These are phyloP conservation scores for Wickerhamomyces subpelliculosus DNA, from an alignment of 805 yeast genomes.

Conservation along the genomic window DNA sequence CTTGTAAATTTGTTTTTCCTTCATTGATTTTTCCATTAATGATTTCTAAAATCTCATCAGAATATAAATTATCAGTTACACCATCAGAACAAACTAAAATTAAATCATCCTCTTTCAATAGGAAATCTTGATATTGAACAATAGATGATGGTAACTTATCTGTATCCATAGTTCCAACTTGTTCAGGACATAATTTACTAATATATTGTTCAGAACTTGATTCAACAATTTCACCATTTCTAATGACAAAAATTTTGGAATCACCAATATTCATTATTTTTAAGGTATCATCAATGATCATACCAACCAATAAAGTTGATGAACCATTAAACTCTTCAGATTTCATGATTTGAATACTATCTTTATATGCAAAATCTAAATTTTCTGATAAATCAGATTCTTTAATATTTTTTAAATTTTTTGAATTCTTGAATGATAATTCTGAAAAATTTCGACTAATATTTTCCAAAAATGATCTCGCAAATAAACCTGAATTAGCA, in stretches of 20 bases:
- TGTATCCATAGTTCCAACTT: conserved; percentile 45
- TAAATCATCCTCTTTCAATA: conserved; percentile 34
- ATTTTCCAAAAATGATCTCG: conserved; percentile 45
- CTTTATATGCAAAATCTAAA: conserved; percentile 40
- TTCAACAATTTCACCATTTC: conserved; percentile 36
- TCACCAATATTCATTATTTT: conserved; percentile 48
- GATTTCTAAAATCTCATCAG: conserved; percentile 36
- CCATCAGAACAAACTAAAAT: conserved; percentile 47
- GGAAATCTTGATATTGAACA: conserved; percentile 38
- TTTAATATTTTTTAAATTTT: conserved; percentile 32
- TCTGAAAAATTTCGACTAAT: conserved; percentile 31
- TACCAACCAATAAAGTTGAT: conserved; percentile 40
- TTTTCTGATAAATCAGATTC: conserved; percentile 35
- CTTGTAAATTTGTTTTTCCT: conserved; percentile 26
- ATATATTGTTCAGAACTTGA: conserved; percentile 42
- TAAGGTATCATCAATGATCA: conserved; percentile 40
- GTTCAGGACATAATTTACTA: conserved; percentile 42
- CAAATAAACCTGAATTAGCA: conserved; percentile 44
- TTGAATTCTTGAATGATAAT: conserved; percentile 15
- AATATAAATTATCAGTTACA: conserved; percentile 44
- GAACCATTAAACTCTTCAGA: conserved; percentile 40
- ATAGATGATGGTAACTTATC: conserved; percentile 37
- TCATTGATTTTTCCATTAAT: conserved; percentile 27
- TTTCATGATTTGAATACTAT: conserved; percentile 45
- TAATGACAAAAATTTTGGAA: conserved; percentile 38